These are phyloP conservation scores for Wickerhamiella occidentalis DNA, from an alignment of 805 yeast genomes.

Conservation along the genomic window DNA sequence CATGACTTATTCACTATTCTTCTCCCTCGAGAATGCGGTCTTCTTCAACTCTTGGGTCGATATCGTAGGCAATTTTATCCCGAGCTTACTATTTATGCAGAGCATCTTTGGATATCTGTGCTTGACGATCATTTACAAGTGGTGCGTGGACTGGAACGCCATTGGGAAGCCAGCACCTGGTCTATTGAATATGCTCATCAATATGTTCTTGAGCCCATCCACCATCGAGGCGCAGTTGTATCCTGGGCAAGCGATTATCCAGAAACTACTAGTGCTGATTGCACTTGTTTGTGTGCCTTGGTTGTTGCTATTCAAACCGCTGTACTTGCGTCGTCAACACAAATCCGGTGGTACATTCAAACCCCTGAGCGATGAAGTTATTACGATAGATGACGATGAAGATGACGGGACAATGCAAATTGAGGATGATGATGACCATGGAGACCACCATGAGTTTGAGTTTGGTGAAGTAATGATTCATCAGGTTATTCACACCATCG, in stretches of 20 bases:
- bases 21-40: conserved; percentile 68
- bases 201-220: conserved; percentile 93
- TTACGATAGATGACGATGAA: conserved; percentile 27
- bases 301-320: conserved; percentile 75
- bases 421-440: conserved; percentile 20
- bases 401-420: conserved; percentile 23
- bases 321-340: conserved; percentile 37
- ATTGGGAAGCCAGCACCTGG: conserved; percentile 80
- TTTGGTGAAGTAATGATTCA: conserved; percentile 94
- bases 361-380: neutral
- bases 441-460: conserved; percentile 39
- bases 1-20: conserved; percentile 80
- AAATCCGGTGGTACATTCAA: conserved; percentile 2
- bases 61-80: conserved; percentile 82
- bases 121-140: conserved; percentile 76
- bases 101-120: conserved; percentile 90
- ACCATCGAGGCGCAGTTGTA: conserved; percentile 66
- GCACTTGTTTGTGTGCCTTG: conserved; percentile 91
- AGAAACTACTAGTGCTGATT: conserved; percentile 51
- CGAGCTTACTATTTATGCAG: conserved; percentile 90
- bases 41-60: conserved; percentile 64
- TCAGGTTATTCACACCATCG: conserved; percentile 95
- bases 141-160: conserved; percentile 87
- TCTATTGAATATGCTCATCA: conserved; percentile 83
- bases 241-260: conserved; percentile 67